Percentiles rank a stretch among this genome's conserved stretches.
phyloP scores from a whole-genome alignment of 2,329 filamentous ascomycete species.

The Acephala macrosclerotiorum region DNA sequence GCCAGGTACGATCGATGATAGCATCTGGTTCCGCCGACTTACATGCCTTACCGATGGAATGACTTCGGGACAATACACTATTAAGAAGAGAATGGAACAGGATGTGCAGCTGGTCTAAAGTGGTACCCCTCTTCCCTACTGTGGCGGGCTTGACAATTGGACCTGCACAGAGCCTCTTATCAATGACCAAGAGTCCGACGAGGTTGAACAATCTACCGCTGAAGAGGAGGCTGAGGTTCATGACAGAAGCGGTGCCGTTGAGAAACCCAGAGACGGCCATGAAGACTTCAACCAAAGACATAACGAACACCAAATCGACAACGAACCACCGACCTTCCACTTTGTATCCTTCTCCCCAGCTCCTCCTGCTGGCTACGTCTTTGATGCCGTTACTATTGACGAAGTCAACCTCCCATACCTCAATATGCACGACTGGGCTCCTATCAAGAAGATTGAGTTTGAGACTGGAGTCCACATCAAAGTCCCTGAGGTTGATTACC shows the following conservation, averaged over 20 bases:
- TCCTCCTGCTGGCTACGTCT: background rate
- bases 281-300: background rate
- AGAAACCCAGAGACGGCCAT: background rate
- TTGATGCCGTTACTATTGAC: constrained; percentile 8
- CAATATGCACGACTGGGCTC: background rate
- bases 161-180: background rate
- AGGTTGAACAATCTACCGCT: background rate
- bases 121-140: background rate
- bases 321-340: constrained; percentile 6
- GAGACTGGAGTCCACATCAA: constrained; percentile 4
- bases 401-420: background rate
- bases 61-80: constrained; percentile 7
- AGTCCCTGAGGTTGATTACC: constrained; percentile 4
- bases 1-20: constrained; percentile 1
- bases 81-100: constrained; percentile 1
- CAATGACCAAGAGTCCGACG: background rate
- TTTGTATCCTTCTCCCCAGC: constrained; percentile 7
- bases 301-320: background rate
- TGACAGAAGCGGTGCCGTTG: background rate
- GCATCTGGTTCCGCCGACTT: constrained; percentile 5
- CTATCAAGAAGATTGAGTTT: background rate
- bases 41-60: constrained; percentile 2
- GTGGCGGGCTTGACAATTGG: constrained; percentile 2
- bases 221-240: background rate
- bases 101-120: constrained; percentile 1